Evolutionary conservation across 768 basidiomycete genomes (phyloP).

Genomic region (Hericium alpestre): DNA sequence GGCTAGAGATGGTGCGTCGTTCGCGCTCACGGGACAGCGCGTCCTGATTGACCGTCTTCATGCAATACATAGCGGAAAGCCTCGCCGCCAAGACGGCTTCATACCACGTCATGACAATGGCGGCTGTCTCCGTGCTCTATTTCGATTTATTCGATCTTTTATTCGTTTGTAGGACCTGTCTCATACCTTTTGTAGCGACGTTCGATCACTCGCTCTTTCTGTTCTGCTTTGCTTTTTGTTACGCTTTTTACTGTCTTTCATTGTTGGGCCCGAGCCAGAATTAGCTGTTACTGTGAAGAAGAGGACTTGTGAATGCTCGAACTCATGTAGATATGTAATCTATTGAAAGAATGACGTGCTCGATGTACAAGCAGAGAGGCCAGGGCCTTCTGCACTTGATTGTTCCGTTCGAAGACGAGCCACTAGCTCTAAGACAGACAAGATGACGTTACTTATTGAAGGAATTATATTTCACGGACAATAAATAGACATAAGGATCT

Average conservation of each 20-base stretch:
- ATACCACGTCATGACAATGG: not conserved
- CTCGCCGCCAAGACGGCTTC: not conserved
- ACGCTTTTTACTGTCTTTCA: not conserved
- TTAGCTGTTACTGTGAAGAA: not conserved
- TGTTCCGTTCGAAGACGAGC: no score
- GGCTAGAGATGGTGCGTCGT: conserved; percentile 9
- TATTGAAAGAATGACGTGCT: not conserved
- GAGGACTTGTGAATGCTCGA: not conserved
- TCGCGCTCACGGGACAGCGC: not conserved
- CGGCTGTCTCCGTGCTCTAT: not conserved
- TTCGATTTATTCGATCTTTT: not conserved
- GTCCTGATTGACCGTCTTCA: not conserved
- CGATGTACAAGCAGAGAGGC: not conserved
- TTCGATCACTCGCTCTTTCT: not conserved
- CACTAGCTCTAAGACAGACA: no score
- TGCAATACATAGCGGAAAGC: not conserved
- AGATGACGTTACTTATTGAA: no score
- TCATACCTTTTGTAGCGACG: no score
- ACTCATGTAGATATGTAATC: not conserved
- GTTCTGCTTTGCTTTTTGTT: not conserved
- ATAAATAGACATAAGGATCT: no score
- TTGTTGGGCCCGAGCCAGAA: not conserved
- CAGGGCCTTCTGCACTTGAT: not conserved
- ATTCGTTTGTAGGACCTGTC: no score
- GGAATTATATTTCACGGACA: no score